phyloP scores from a whole-genome alignment of 129 eudicot species.

The Mikania micrantha region DNA sequence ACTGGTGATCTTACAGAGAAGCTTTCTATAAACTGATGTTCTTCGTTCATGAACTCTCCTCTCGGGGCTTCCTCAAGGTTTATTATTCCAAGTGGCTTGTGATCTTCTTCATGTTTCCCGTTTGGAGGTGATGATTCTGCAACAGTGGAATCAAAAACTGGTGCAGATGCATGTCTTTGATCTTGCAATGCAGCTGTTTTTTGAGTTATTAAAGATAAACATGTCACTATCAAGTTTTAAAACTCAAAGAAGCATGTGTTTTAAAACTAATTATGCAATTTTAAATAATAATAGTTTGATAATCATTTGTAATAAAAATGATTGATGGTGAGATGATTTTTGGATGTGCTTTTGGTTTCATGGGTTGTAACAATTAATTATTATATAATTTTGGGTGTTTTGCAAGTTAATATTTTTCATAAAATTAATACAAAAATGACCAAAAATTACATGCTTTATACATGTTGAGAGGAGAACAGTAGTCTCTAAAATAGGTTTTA shows the following conservation, averaged over 20 bases:
- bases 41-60: constrained; percentile 14
- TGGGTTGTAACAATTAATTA: no score
- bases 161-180: constrained; percentile 44
- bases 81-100: constrained; percentile 38
- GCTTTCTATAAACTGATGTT: constrained; percentile 58
- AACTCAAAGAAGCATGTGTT: not conserved
- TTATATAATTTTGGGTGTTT: no score
- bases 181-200: constrained; percentile 52
- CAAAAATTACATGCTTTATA: no score
- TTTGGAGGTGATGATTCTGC: constrained; percentile 51
- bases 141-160: constrained; percentile 41
- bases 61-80: constrained; percentile 25
- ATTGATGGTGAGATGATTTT: no score
- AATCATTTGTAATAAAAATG: no score
- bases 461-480: not conserved
- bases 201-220: not conserved
- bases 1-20: constrained; percentile 27
- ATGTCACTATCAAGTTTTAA: not conserved
- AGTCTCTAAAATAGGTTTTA: constrained; percentile 13
- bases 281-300: not conserved
- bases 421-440: no score
- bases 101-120: constrained; percentile 34
- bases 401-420: no score
- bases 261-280: not conserved
- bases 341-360: no score